Evolutionary conservation across 129 eudicot genomes (phyloP).

Genomic region (Pseudognaphalium luteoalbum): DNA sequence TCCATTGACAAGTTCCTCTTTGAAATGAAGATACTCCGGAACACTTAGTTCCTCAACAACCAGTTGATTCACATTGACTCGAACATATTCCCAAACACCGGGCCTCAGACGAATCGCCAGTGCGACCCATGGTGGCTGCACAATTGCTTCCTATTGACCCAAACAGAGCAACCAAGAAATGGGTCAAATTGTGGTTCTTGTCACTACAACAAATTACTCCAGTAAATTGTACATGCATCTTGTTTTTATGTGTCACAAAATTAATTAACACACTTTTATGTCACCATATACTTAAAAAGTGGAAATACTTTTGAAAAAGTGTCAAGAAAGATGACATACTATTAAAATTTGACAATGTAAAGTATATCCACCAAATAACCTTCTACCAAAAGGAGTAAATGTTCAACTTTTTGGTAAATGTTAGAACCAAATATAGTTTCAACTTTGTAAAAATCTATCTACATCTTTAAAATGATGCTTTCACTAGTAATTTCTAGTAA

Average conservation of each 20-base stretch:
- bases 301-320: neutral
- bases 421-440: neutral
- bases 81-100: slow-evolving; percentile 93
- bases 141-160: slow-evolving; percentile 32
- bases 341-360: neutral
- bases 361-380: neutral
- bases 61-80: slow-evolving; percentile 64
- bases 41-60: slow-evolving; percentile 70
- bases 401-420: neutral
- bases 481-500: neutral
- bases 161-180: neutral
- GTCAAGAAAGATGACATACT: neutral
- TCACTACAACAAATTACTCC: neutral
- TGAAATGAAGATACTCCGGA: slow-evolving; percentile 78
- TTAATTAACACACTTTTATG: no score
- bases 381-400: neutral
- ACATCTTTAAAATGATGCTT: no score
- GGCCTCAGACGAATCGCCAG: slow-evolving; percentile 92
- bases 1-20: slow-evolving; percentile 61
- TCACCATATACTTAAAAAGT: neutral
- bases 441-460: neutral
- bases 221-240: neutral
- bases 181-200: neutral
- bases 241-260: neutral
- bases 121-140: slow-evolving; percentile 85